Evolutionary conservation across 2,329 filamentous ascomycete genomes (phyloP).

Genomic region (Diaporthe amygdali): DNA sequence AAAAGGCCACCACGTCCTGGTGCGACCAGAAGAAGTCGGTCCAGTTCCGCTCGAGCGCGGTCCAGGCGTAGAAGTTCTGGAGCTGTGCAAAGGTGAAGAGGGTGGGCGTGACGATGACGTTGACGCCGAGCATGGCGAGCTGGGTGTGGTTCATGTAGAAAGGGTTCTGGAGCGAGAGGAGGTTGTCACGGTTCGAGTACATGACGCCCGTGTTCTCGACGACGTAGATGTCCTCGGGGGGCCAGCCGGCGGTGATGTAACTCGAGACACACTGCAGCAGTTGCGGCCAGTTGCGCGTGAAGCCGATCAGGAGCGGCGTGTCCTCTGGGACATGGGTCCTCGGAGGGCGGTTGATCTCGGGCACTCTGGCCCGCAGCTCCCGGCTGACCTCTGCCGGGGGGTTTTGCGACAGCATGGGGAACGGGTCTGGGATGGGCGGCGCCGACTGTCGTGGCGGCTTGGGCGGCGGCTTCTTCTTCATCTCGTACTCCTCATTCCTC

Average conservation of each 20-base stretch:
- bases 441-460: conserved; percentile 36
- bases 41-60: conserved; percentile 49
- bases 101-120: conserved; percentile 54
- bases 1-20: conserved; percentile 54
- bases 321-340: conserved; percentile 39
- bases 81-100: conserved; percentile 58
- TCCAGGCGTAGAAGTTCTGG: conserved; percentile 57
- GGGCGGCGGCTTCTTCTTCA: conserved; percentile 34
- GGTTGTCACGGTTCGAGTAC: conserved; percentile 48
- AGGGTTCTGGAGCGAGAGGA: conserved; percentile 54
- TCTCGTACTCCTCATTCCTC: conserved; percentile 21
- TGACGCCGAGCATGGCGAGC: conserved; percentile 53
- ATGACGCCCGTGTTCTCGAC: conserved; percentile 62
- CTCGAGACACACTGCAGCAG: conserved; percentile 57
- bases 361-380: conserved; percentile 27
- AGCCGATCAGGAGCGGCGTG: conserved; percentile 53
- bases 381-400: conserved; percentile 30
- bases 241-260: conserved; percentile 62
- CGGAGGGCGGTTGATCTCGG: conserved; percentile 39
- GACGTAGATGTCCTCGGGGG: conserved; percentile 56
- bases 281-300: conserved; percentile 57
- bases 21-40: conserved; percentile 59
- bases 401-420: conserved; percentile 40
- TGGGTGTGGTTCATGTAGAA: conserved; percentile 60
- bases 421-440: conserved; percentile 42